Evolutionary conservation across 2,329 filamentous ascomycete species (phyloP).

Genomic region (Chrysosporium queenslandicum): DNA sequence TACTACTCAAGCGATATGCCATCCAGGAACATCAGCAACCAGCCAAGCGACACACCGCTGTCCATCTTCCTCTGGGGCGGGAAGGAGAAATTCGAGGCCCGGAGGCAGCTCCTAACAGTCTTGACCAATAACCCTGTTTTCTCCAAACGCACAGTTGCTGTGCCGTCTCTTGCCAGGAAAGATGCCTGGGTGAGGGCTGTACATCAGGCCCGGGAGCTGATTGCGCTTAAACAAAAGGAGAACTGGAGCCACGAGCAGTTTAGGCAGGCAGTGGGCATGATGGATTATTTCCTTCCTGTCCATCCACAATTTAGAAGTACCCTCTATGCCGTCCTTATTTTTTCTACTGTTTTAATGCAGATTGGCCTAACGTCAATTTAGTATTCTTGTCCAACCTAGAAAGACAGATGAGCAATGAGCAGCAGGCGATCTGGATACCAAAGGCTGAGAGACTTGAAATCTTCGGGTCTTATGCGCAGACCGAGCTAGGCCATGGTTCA

Average conservation of each 20-base stretch:
- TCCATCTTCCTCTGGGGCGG: slow-evolving; percentile 21
- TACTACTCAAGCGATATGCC: slow-evolving; percentile 7
- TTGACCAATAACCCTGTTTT: slow-evolving; percentile 19
- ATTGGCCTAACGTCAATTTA: neutral
- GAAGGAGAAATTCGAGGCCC: slow-evolving; percentile 18
- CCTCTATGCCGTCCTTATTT: neutral
- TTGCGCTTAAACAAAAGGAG: slow-evolving; percentile 18
- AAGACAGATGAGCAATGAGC: slow-evolving; percentile 21
- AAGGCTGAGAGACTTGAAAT: slow-evolving; percentile 22
- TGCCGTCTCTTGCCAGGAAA: slow-evolving; percentile 19
- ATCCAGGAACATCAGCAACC: slow-evolving; percentile 18
- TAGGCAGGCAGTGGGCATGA: slow-evolving; percentile 18
- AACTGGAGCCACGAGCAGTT: slow-evolving; percentile 20
- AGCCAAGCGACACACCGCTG: slow-evolving; percentile 16
- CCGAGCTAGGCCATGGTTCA: slow-evolving; percentile 28
- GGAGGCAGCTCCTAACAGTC: slow-evolving; percentile 16
- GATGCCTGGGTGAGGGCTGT: slow-evolving; percentile 20
- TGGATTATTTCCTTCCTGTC: slow-evolving; percentile 21
- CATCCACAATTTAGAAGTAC: slow-evolving; percentile 21
- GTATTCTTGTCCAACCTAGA: slow-evolving; percentile 22
- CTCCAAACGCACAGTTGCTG: slow-evolving; percentile 17
- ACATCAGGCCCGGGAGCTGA: slow-evolving; percentile 18
- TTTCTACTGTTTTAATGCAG: neutral
- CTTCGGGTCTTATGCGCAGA: slow-evolving; percentile 26
- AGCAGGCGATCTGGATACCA: slow-evolving; percentile 21